Conservation (phyloP, 192 early-diverging fungal genomes). For the Backusella westeae region DNA sequence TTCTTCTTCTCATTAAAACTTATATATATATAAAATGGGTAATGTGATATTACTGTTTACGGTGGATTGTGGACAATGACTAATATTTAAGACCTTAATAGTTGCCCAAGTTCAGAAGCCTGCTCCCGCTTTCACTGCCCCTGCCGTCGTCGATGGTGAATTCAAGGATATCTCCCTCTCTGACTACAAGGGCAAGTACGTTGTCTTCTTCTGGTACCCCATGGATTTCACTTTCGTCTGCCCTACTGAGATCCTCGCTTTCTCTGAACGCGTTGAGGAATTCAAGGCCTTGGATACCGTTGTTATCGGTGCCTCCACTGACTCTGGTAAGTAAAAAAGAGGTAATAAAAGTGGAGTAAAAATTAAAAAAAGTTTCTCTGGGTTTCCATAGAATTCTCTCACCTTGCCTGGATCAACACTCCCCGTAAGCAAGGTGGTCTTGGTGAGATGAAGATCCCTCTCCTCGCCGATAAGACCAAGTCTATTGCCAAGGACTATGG, state of each 20-base stretch:
- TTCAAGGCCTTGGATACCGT: slow-evolving; percentile 79
- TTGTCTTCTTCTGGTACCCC: slow-evolving; percentile 68
- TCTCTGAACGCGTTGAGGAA: slow-evolving; percentile 80
- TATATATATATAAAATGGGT: not conserved
- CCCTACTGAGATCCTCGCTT: slow-evolving; percentile 93
- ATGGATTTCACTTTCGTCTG: slow-evolving; percentile 91
- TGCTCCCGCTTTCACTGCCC: slow-evolving; percentile 66
- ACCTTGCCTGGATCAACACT: slow-evolving; percentile 87
- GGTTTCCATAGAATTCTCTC: slow-evolving; percentile 64
- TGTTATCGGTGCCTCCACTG: slow-evolving; percentile 70
- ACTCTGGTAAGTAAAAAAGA: slow-evolving; percentile 35
- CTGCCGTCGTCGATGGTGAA: slow-evolving; percentile 65
- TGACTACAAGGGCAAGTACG: slow-evolving; percentile 37
- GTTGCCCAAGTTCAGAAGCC: slow-evolving; percentile 27
- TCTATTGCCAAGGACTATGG: slow-evolving; percentile 85
- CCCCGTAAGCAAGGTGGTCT: slow-evolving; percentile 87
- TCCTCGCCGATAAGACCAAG: slow-evolving; percentile 69
- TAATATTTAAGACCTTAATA: not conserved
- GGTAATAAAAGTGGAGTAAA: not conserved
- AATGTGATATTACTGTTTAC: not conserved
- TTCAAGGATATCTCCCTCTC: slow-evolving; percentile 69
- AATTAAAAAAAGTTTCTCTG: not conserved
- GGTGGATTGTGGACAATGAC: not conserved
- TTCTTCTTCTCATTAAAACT: not conserved
- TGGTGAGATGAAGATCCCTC: slow-evolving; percentile 89